Evolutionary conservation across 2,329 filamentous ascomycete species (phyloP).

Genomic region (Cladophialophora carrionii): DNA sequence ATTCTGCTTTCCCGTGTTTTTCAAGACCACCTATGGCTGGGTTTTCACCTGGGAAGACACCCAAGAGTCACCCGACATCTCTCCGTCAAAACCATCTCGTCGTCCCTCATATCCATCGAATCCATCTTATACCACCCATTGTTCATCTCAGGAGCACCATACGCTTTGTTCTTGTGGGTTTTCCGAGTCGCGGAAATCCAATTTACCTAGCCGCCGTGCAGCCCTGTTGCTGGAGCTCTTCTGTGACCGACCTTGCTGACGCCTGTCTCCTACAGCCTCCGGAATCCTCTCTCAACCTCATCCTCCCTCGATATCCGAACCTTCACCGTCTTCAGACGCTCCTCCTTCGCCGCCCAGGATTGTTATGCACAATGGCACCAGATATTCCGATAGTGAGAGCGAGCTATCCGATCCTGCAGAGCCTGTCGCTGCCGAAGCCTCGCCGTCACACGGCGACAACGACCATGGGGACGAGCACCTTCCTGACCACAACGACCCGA

Average conservation of each 20-base stretch:
- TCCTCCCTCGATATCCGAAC: conserved; percentile 30
- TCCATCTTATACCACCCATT: conserved; percentile 34
- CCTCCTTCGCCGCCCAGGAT: conserved; percentile 59
- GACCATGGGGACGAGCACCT: conserved; percentile 51
- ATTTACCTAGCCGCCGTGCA: conserved; percentile 17
- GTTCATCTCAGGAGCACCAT: conserved; percentile 26
- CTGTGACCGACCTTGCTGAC: conserved; percentile 38
- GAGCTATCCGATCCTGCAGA: conserved; percentile 74
- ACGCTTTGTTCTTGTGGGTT: conserved; percentile 10
- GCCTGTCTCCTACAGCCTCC: conserved; percentile 34
- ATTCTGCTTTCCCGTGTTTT: conserved; percentile 3
- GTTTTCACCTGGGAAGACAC: conserved; percentile 4
- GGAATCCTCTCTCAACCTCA: conserved; percentile 29
- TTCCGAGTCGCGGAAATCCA: conserved; percentile 29
- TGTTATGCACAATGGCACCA: conserved; percentile 49
- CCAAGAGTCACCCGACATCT: conserved; percentile 16
- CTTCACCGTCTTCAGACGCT: conserved; percentile 65
- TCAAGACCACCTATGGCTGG: conserved; percentile 9
- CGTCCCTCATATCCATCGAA: conserved; percentile 31
- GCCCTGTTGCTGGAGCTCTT: conserved; percentile 15
- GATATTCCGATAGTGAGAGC: conserved; percentile 66
- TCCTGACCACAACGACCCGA: conserved; percentile 45
- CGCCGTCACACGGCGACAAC: conserved; percentile 48
- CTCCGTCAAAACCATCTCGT: conserved; percentile 30
- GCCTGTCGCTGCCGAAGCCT: conserved; percentile 56